phyloP scores from a whole-genome alignment of 75 land plant genomes.

The Adiantum capillusveneris region DNA sequence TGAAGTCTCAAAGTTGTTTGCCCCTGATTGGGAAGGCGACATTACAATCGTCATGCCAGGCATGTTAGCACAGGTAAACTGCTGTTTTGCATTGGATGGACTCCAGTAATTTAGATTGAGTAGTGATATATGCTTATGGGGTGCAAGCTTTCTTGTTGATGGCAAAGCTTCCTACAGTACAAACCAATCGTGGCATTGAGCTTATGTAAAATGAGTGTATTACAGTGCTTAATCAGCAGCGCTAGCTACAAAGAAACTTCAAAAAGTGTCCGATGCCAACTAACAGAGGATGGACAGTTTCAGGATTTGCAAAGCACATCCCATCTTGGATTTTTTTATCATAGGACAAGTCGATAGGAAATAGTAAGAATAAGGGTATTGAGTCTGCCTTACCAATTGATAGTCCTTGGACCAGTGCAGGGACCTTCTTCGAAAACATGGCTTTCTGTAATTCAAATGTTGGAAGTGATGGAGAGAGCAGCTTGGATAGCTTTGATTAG shows the following conservation, averaged over 20 bases:
- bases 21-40: conserved; percentile 45
- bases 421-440: neutral
- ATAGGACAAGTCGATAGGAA: conserved; percentile 14
- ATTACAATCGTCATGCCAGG: conserved; percentile 34
- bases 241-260: conserved; percentile 3
- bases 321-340: conserved; percentile 19
- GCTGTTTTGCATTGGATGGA: no score
- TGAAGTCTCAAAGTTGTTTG: conserved; percentile 32
- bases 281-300: neutral
- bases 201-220: conserved; percentile 42
- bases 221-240: conserved; percentile 15
- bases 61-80: conserved; percentile 28
- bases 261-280: neutral
- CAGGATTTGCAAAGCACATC: conserved; percentile 15
- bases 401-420: conserved; percentile 28
- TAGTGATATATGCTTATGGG: no score
- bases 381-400: conserved; percentile 10
- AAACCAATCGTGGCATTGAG: conserved; percentile 41
- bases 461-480: conserved; percentile 23
- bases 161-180: conserved; percentile 39
- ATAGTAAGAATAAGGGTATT: conserved; percentile 11
- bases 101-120: no score
- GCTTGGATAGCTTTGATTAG: conserved; percentile 7
- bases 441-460: conserved; percentile 2
- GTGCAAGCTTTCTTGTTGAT: no score